Base-by-base conservation (phyloP, 2,329 filamentous ascomycete genomes). In the Thielaviopsis populi region DNA sequence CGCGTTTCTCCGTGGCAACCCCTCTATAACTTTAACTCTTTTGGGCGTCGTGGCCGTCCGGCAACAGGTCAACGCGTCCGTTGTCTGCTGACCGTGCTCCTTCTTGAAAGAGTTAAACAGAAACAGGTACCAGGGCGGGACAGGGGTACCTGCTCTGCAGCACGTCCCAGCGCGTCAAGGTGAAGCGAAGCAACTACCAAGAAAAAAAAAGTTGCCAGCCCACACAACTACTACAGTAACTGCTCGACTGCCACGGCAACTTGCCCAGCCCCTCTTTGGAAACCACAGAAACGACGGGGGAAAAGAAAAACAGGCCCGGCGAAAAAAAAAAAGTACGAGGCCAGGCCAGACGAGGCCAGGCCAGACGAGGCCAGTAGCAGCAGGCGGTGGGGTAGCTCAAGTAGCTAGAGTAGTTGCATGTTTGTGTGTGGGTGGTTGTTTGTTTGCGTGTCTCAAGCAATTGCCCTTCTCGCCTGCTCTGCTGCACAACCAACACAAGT, bases 71-170 rank as follows among this genome's bases (percentile, higher is more conserved):
- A 50, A 50, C 46, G 46, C 46, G 46, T 50, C 3, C 10, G 33
- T 37, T 37, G 4, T 24, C 19, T 50, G 5, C 24, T 24, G 19
- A 50, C n/a, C 11, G 22, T 10, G 19, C 19, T 50, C 46, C 46
- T 56, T 56, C 53, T 56, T 13, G 15, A 56, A 56, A 56, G 53
- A 56, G 53, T 56, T 56, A 56, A 56, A 56, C 19, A 30, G 48
- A 19, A 46, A 17, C 13, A 50, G 46, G 22, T 19, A 24, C 22
- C 24, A 7, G 46, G 24, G 19, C 13, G 19, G 46, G 19, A 4
- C 24, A 24, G 1, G 46, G 46, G 46, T 17, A 13, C 46, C 33
- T 8, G 7, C 33, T 37, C 33, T 37, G 5, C 19, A 24, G 24
- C 46, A 50, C 46, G 46, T 50, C 46, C 24, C 1, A 1, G 46